These are phyloP conservation scores for Beauveria varroae DNA, from an alignment of 2,329 filamentous ascomycete genomes.

Conservation along the genomic window DNA sequence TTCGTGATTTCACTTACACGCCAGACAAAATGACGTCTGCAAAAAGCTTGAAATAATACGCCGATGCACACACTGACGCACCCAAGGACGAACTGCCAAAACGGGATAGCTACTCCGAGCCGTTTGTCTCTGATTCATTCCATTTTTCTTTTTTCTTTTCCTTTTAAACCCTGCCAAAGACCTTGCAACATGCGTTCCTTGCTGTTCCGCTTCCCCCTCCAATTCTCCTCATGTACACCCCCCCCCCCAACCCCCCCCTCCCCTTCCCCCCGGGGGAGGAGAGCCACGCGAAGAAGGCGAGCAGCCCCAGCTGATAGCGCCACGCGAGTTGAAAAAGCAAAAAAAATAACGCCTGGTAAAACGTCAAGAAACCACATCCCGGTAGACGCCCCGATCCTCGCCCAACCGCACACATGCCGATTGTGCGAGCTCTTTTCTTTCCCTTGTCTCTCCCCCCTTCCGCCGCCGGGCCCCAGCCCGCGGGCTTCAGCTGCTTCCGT, in stretches of 20 bases:
- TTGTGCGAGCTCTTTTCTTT: too few relatives aligned
- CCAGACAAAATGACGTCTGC: too few relatives aligned
- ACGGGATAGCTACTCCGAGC: constrained; percentile 2
- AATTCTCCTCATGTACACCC: background rate
- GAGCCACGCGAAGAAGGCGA: background rate
- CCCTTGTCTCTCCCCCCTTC: too few relatives aligned
- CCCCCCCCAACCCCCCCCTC: background rate
- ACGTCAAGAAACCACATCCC: background rate
- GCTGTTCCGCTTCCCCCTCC: background rate
- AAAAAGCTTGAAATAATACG: background rate
- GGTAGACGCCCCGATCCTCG: background rate
- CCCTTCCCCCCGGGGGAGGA: background rate
- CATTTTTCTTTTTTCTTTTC: background rate
- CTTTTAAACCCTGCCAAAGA: background rate
- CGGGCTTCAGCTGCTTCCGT: background rate
- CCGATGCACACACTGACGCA: background rate
- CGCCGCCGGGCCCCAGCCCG: background rate
- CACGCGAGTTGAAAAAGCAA: background rate
- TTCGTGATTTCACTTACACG: background rate
- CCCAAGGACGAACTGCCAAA: constrained; percentile 6
- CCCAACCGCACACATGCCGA: background rate
- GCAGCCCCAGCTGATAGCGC: constrained; percentile 10
- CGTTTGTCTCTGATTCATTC: constrained; percentile 13
- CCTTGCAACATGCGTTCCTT: background rate
- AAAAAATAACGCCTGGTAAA: background rate